Conservation (phyloP, 352 stramenopile species). For the Phytophthora podocarpi region DNA sequence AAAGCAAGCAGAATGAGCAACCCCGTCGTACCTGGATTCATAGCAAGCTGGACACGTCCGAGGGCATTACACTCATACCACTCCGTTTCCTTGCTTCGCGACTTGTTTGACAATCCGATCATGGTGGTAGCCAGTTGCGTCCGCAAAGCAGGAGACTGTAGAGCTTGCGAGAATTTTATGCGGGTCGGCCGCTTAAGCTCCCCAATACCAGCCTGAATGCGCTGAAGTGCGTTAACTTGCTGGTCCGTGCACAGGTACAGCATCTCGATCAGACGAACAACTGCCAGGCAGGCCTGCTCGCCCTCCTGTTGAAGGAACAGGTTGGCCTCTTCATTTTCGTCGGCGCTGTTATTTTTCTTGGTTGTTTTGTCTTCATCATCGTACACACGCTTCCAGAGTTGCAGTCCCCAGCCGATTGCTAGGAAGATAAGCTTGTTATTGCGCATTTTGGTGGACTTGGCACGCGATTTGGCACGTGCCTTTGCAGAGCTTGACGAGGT, state of each 20-base stretch:
- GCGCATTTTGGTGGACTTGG: conserved; percentile 52
- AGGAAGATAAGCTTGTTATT: conserved; percentile 76
- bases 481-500: conserved; percentile 34
- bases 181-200: conserved; percentile 59
- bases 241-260: conserved; percentile 78
- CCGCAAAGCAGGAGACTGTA: conserved; percentile 70
- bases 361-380: conserved; percentile 43
- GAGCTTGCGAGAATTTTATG: conserved; percentile 59
- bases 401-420: conserved; percentile 51
- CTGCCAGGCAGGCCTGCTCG: conserved; percentile 64
- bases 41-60: conserved; percentile 57
- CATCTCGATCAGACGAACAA: conserved; percentile 81
- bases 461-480: conserved; percentile 34
- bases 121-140: conserved; percentile 64
- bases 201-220: conserved; percentile 61
- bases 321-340: neutral
- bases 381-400: conserved; percentile 75
- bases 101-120: conserved; percentile 77
- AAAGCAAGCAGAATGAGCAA: conserved; percentile 1
- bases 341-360: conserved; percentile 26
- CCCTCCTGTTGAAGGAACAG: conserved; percentile 55
- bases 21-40: conserved; percentile 48
- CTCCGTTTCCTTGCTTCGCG: conserved; percentile 75
- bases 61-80: conserved; percentile 85
- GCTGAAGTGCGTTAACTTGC: conserved; percentile 73